Conservation (phyloP, 2,329 filamentous ascomycete species). For the Diplodia corticola region DNA sequence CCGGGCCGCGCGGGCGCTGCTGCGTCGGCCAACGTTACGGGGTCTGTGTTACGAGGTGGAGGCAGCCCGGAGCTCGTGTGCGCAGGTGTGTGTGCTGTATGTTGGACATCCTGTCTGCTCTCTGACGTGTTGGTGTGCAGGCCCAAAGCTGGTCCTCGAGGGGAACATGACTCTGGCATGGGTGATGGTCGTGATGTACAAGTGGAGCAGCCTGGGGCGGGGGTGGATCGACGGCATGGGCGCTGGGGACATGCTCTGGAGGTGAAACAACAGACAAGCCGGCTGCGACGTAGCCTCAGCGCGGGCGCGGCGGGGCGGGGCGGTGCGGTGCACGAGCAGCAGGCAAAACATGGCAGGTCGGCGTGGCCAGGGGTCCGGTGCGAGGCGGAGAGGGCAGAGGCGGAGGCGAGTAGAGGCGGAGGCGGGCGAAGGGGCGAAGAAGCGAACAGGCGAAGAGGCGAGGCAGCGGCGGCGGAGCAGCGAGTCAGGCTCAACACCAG, state of each 20-base stretch:
- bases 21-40: background rate
- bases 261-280: background rate
- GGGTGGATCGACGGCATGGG: background rate
- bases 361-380: background rate
- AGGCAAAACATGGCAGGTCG: background rate
- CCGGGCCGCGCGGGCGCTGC: background rate
- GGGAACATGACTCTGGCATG: background rate
- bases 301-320: background rate
- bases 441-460: background rate
- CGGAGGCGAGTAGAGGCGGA: too few relatives aligned
- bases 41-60: background rate
- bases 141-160: background rate
- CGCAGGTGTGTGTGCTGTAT: too few relatives aligned
- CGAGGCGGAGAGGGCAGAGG: background rate
- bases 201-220: background rate
- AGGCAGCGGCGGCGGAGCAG: background rate
- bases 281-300: background rate
- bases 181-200: background rate
- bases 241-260: background rate
- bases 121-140: too few relatives aligned
- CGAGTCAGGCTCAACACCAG: constrained; percentile 14
- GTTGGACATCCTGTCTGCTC: too few relatives aligned
- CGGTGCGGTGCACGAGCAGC: background rate
- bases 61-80: too few relatives aligned
- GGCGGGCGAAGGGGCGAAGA: background rate